Evolutionary conservation across 129 eudicot genomes (phyloP).

Genomic region (Sambucus nigra): DNA sequence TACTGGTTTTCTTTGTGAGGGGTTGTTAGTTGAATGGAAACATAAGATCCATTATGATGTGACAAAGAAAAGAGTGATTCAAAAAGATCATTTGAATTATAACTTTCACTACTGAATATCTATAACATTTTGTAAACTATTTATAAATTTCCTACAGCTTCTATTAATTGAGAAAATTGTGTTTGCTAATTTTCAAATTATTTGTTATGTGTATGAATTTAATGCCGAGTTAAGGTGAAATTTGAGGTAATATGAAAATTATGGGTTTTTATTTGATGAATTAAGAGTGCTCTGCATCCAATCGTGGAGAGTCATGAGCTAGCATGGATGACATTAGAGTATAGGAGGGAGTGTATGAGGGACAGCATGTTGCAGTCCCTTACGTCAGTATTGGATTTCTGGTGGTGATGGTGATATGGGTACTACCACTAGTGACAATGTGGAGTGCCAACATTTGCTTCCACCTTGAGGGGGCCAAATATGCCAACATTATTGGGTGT

Average conservation of each 20-base stretch:
- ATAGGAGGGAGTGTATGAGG: slow-evolving; percentile 84
- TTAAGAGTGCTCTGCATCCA: slow-evolving; percentile 74
- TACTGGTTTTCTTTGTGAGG: too few relatives aligned
- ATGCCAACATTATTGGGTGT: slow-evolving; percentile 23
- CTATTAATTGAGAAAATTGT: too few relatives aligned
- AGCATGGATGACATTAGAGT: slow-evolving; percentile 82
- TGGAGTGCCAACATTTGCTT: slow-evolving; percentile 88
- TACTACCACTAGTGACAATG: slow-evolving; percentile 27
- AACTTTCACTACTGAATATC: too few relatives aligned
- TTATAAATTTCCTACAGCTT: too few relatives aligned
- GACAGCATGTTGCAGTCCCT: slow-evolving; percentile 93
- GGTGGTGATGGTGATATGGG: slow-evolving; percentile 17
- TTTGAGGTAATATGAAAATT: too few relatives aligned
- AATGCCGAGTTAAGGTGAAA: too few relatives aligned
- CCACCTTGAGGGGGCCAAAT: slow-evolving; percentile 62
- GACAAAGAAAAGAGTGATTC: too few relatives aligned
- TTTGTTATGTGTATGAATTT: not conserved
- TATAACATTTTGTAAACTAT: too few relatives aligned
- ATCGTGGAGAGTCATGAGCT: slow-evolving; percentile 82
- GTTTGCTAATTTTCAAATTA: too few relatives aligned
- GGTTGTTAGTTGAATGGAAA: too few relatives aligned
- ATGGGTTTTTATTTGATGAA: not conserved
- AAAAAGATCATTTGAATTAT: too few relatives aligned
- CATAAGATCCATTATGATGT: too few relatives aligned
- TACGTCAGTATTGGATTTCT: slow-evolving; percentile 34